phyloP scores from a whole-genome alignment of 164 flowering plant species.

The Magnolia officinalis region DNA sequence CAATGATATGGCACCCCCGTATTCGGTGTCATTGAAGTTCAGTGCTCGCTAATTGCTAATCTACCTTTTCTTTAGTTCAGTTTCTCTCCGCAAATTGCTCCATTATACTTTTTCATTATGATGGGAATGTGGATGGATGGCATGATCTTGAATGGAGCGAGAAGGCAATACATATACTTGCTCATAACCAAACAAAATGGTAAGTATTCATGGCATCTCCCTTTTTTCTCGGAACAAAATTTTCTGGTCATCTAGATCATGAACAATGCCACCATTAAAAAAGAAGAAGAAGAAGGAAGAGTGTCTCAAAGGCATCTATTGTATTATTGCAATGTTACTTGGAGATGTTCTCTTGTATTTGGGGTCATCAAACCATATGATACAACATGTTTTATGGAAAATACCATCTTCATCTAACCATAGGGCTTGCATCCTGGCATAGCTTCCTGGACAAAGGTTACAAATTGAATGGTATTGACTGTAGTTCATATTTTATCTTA shows the following conservation, averaged over 20 bases:
- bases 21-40: not conserved
- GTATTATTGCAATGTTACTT: too few relatives aligned
- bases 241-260: too few relatives aligned
- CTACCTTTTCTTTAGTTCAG: conserved; percentile 24
- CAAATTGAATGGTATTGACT: not conserved
- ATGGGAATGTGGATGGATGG: conserved; percentile 34
- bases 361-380: not conserved
- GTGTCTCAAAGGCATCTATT: too few relatives aligned
- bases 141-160: conserved; percentile 29
- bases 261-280: too few relatives aligned
- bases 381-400: not conserved
- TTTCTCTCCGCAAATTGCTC: conserved; percentile 27
- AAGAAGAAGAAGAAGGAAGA: too few relatives aligned
- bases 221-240: too few relatives aligned
- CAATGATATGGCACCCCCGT: not conserved
- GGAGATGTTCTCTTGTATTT: too few relatives aligned
- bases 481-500: not conserved
- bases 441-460: not conserved
- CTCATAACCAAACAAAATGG: conserved; percentile 38
- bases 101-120: conserved; percentile 31
- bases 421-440: not conserved
- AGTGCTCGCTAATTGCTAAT: conserved; percentile 7
- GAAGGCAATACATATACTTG: conserved; percentile 27
- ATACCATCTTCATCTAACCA: not conserved
- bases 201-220: conserved; percentile 6